These are phyloP conservation scores for Candida sp. DNA, from an alignment of 1,139 yeast species.

Conservation along the genomic window DNA sequence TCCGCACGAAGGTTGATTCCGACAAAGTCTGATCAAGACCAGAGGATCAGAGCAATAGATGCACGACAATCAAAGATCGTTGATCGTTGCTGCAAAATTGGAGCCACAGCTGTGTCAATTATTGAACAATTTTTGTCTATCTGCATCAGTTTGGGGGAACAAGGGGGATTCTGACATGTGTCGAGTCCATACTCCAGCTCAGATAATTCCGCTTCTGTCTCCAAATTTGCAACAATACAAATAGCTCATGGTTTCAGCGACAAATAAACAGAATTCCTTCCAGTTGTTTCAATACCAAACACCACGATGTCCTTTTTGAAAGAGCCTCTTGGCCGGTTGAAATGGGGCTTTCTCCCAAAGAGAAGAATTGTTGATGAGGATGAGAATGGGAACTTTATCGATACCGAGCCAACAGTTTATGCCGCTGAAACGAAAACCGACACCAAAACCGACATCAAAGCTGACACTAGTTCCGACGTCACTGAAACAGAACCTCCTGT, in stretches of 20 bases:
- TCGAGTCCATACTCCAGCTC: no score
- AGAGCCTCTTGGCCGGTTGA: constrained; percentile 19
- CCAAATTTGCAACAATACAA: not conserved
- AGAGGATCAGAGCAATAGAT: no score
- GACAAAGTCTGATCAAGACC: no score
- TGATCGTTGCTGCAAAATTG: no score
- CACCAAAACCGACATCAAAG: not conserved
- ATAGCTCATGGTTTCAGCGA: not conserved
- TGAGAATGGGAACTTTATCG: constrained; percentile 16
- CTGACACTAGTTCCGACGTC: constrained; percentile 4
- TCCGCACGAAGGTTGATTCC: no score
- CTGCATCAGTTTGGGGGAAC: no score
- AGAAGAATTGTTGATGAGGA: constrained; percentile 47
- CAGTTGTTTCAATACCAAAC: not conserved
- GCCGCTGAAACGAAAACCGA: not conserved
- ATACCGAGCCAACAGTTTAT: constrained; percentile 2
- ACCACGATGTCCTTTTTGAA: not conserved
- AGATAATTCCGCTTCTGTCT: not conserved
- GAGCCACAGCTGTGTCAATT: no score
- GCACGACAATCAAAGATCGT: no score
- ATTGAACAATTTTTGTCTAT: no score
- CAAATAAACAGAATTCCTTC: no score
- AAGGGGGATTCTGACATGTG: no score
- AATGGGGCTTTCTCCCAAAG: constrained; percentile 54
- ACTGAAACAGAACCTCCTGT: constrained; percentile 1